A percentile compares a stretch with the other conserved stretches of the same genome.
Conservation (phyloP, 2,329 filamentous ascomycete species). For the Stagonosporopsis tanaceti region DNA sequence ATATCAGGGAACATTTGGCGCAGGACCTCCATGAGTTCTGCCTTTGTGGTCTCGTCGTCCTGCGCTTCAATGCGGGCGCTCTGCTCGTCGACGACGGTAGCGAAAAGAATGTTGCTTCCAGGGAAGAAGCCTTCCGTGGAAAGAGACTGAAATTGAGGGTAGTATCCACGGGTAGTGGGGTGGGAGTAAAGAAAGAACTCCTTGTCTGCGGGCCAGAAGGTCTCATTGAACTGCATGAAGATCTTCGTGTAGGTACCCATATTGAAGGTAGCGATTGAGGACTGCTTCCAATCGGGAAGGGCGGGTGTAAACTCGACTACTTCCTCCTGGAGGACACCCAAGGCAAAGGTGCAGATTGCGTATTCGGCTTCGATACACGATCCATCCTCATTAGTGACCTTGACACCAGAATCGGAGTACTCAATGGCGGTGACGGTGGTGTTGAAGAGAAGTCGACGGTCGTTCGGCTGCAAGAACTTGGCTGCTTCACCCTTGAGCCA, state of each 20-base stretch:
- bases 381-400: conserved; percentile 61
- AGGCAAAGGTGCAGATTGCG: conserved; percentile 72
- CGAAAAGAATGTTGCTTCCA: conserved; percentile 71
- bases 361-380: conserved; percentile 67
- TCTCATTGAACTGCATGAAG: conserved; percentile 72
- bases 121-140: conserved; percentile 65
- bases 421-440: conserved; percentile 64
- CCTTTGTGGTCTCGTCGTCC: conserved; percentile 63
- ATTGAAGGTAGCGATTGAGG: conserved; percentile 68
- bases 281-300: conserved; percentile 70
- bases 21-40: conserved; percentile 65
- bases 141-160: conserved; percentile 71
- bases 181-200: conserved; percentile 65
- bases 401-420: conserved; percentile 63
- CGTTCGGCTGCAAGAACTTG: conserved; percentile 64
- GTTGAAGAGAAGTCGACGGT: conserved; percentile 65
- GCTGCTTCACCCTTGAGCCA: conserved; percentile 66
- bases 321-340: conserved; percentile 72
- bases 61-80: conserved; percentile 68
- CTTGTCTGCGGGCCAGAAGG: conserved; percentile 68
- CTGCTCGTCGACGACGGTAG: conserved; percentile 66
- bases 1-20: conserved; percentile 67
- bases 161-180: conserved; percentile 59
- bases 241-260: conserved; percentile 80
- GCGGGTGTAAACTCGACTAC: conserved; percentile 65